Evolutionary conservation across 495 filamentous ascomycete genomes (phyloP).

Genomic region (Tuber microsphaerosporum): DNA sequence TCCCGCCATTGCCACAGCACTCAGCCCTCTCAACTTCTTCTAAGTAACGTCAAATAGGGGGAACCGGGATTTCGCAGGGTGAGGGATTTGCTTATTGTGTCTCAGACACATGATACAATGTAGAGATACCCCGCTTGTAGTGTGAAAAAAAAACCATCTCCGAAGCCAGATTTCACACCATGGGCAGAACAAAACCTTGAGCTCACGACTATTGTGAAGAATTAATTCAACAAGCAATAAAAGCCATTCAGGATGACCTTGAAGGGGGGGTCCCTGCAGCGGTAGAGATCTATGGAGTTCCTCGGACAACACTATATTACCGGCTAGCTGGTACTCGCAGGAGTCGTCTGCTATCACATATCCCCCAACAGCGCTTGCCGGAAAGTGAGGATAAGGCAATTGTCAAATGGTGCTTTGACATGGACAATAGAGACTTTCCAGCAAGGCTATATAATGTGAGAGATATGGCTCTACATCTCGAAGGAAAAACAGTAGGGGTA

Average conservation of each 20-base stretch:
- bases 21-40: too few relatives aligned
- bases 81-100: background rate
- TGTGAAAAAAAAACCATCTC: background rate
- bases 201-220: background rate
- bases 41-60: background rate
- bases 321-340: background rate
- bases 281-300: constrained; percentile 7
- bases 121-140: background rate
- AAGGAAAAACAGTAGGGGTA: background rate
- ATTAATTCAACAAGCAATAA: constrained; percentile 7
- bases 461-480: constrained; percentile 6
- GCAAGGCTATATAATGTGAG: background rate
- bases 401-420: background rate
- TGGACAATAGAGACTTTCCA: constrained; percentile 6
- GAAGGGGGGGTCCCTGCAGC: background rate
- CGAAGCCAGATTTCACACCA: background rate
- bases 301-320: constrained; percentile 6
- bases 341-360: background rate
- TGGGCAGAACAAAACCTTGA: background rate
- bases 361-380: background rate
- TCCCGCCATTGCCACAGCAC: too few relatives aligned
- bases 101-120: background rate
- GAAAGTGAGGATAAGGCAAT: constrained; percentile 3
- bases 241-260: background rate
- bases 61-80: background rate